Percentiles rank a stretch among this genome's conserved stretches.
These are phyloP conservation scores for Flaveria brownii DNA, from an alignment of 129 eudicot species.

Conservation along the genomic window DNA sequence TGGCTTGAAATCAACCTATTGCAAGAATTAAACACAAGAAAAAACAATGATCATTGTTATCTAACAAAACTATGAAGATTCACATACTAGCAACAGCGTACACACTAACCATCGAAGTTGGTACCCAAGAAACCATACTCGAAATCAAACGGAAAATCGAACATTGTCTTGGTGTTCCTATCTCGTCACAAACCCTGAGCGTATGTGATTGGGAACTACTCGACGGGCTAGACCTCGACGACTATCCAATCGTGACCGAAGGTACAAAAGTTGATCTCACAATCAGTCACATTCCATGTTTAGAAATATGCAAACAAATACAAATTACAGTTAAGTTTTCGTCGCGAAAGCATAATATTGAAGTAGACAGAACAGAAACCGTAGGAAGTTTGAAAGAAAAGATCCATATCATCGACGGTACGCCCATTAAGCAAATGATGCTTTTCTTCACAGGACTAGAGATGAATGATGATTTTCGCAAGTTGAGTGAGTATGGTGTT, in stretches of 20 bases:
- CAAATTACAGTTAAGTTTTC: slow-evolving; percentile 62
- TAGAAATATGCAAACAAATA: slow-evolving; percentile 27
- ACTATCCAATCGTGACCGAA: slow-evolving; percentile 71
- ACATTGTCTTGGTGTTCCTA: slow-evolving; percentile 47
- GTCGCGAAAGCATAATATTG: slow-evolving; percentile 53
- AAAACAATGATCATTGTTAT: neutral
- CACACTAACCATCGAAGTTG: slow-evolving; percentile 44
- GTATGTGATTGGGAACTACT: slow-evolving; percentile 68
- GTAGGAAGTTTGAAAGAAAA: slow-evolving; percentile 84
- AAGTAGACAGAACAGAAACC: slow-evolving; percentile 65
- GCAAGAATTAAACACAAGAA: slow-evolving; percentile 12
- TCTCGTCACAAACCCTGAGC: slow-evolving; percentile 60
- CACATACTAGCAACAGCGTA: slow-evolving; percentile 34
- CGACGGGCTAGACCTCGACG: slow-evolving; percentile 82
- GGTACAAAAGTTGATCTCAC: slow-evolving; percentile 67
- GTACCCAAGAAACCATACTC: slow-evolving; percentile 45
- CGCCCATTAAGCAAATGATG: slow-evolving; percentile 75
- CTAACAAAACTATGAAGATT: slow-evolving; percentile 36
- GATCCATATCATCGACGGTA: slow-evolving; percentile 78
- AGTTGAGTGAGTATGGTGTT: slow-evolving; percentile 65
- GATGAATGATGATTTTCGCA: slow-evolving; percentile 74
- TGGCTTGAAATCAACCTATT: slow-evolving; percentile 27
- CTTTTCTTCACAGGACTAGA: slow-evolving; percentile 54
- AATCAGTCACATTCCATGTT: slow-evolving; percentile 26
- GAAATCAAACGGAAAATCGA: slow-evolving; percentile 50